Evolutionary conservation across 257 asterid species (phyloP), one percentile per base, ranked within the genome.

Genomic region (Solanum bukasovii): DNA sequence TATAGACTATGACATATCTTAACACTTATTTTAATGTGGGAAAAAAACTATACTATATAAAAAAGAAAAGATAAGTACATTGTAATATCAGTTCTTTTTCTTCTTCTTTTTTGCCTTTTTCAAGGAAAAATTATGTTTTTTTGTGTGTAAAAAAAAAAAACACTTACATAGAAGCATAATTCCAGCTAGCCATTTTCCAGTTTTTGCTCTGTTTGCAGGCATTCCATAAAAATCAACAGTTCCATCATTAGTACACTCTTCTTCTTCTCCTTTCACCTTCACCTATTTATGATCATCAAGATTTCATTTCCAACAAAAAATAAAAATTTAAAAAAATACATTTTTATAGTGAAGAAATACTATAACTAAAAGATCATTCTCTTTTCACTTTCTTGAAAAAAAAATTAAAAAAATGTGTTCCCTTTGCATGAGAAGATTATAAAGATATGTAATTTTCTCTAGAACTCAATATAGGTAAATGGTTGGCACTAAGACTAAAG

Each of bases 111-210:
- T 79, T 4, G 7, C 27, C 16, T 29, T 14, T 49, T 46, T 49
- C 9, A 46, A 46, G 34, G 40, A 44, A n/a, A 46, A 21, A 73
- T 20, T 38, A 35, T 4, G 7, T 6, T 4, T 46, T 56, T 74
- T 27, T 84, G 6, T 75, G 27, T 59, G 0, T 20, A 67, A 42
- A 12, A 31, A 33, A 46, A 49, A 5, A 18, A 86, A 21, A 29
- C 0, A 16, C 98, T 92, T 89, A 96, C 99, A 7, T 27, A 96
- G 96, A 16, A 96, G 91, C 89, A 96, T 88, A 40, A 59, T 87
- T 79, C 98, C 99, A 73, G 98, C 99, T 27, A 87, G 16, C 98
- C 98, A 95, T 91, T 75, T 91, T 25, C 99, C 99, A 18, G 93
- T 91, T 78, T 38, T 88, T 13, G 86, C 89, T 71, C 95, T 89